Conservation (phyloP, 2,329 filamentous ascomycete species). For the Pyrenochaeta sp. region DNA sequence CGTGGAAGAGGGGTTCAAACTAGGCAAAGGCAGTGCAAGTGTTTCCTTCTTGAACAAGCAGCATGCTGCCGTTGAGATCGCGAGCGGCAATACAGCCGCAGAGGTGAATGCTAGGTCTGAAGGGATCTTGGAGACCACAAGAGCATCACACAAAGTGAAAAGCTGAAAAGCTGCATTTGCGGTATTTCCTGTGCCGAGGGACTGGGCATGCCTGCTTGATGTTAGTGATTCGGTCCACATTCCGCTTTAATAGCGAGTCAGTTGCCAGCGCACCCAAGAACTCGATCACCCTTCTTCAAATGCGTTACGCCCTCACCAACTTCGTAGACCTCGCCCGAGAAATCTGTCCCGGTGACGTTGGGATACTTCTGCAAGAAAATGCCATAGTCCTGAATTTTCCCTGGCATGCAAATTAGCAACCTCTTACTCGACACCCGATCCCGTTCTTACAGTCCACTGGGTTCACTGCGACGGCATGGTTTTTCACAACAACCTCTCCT, state of each 20-base stretch:
- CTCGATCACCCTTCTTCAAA: slow-evolving; percentile 55
- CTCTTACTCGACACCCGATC: not conserved
- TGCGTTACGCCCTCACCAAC: slow-evolving; percentile 56
- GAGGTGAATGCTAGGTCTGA: slow-evolving; percentile 46
- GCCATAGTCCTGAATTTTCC: slow-evolving; percentile 44
- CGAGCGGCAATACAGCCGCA: slow-evolving; percentile 54
- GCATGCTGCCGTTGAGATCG: slow-evolving; percentile 53
- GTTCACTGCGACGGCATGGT: slow-evolving; percentile 43
- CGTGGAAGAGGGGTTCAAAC: slow-evolving; percentile 34
- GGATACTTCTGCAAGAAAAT: slow-evolving; percentile 46
- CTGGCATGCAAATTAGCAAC: slow-evolving; percentile 20
- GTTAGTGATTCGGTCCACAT: slow-evolving; percentile 6
- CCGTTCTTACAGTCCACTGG: slow-evolving; percentile 37
- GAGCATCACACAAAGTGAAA: slow-evolving; percentile 40
- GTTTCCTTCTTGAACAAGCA: slow-evolving; percentile 51
- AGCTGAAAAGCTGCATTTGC: slow-evolving; percentile 43
- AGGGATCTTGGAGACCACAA: slow-evolving; percentile 49
- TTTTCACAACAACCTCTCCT: slow-evolving; percentile 45
- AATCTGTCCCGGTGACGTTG: slow-evolving; percentile 50
- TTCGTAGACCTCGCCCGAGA: slow-evolving; percentile 56
- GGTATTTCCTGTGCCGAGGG: slow-evolving; percentile 29
- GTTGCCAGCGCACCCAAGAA: slow-evolving; percentile 45
- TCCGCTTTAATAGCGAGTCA: not conserved
- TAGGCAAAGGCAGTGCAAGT: slow-evolving; percentile 50
- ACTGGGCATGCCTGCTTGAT: slow-evolving; percentile 31